Evolutionary conservation across 805 yeast genomes (phyloP), one percentile per base, ranked within the genome.

Genomic region (Scheffersomyces ergatensis): DNA sequence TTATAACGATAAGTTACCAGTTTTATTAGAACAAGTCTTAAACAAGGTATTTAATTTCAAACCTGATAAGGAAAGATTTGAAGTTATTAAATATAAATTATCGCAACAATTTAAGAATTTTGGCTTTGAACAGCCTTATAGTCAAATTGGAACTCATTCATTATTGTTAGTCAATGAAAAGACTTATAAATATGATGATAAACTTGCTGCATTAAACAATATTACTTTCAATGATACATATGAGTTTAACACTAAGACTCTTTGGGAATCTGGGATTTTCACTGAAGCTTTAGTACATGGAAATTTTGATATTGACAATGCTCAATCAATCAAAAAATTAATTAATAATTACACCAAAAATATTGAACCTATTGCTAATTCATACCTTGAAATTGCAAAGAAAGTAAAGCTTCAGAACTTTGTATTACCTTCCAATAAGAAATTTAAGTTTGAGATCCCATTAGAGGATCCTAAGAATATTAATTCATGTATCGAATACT

Each of bases 401-500:
- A 23, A 29, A 2, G 48, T 58, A 19, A 50, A 51, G 17, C 48
- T 64, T 34, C 54, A 74, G 51, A 71, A 78, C 23, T 65, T 62
- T 45, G 51, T 67, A 30, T 31, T 50, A 12, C 37, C 44, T 9
- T 49, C 46, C 14, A 29, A 31, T 6, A 44, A 49, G 70, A 77
- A 13, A 1, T 68, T 60, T 43, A 71, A 80, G 47, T 82, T 61
- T 48, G 80, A 80, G 39, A 61, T 69, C 20, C 43, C 51, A 1
- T 63, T 85, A 37, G 77, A 73, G 34, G 97, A 90, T 59, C 67
- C 74, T 3, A 67, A 80, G 40, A 88, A 92, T 57, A 74, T 84
- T 43, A 92, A 92, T 56, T 85, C 96, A 0, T 86, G 95, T 60
- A 78, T 89, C 50, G 95, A 87, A 50, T 80, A 87, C 53, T 80